A percentile compares a stretch with the other conserved stretches of the same genome.
Conservation (phyloP, 371 early-diverging fungal species). For the Smittium culicis region DNA sequence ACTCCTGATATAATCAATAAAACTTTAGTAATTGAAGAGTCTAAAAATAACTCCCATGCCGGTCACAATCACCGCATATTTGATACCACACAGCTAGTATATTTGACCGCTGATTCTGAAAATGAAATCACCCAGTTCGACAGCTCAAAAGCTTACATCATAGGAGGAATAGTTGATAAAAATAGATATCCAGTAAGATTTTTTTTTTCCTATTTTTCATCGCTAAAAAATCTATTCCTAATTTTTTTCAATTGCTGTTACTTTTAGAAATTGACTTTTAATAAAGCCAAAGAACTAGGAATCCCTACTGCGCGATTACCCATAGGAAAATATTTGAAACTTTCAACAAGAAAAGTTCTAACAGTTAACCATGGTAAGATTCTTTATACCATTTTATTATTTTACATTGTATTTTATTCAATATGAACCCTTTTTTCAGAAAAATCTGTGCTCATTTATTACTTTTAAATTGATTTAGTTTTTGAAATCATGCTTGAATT, state of each 20-base stretch:
- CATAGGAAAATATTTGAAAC: constrained; percentile 62
- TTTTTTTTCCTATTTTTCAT: too few species aligned
- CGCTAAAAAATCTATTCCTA: too few species aligned
- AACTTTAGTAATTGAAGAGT: neutral
- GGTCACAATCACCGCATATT: neutral
- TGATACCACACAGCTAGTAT: constrained; percentile 45
- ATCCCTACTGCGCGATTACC: constrained; percentile 72
- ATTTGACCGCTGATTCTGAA: constrained; percentile 79
- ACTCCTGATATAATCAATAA: neutral
- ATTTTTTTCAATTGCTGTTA: neutral
- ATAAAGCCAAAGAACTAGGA: constrained; percentile 59
- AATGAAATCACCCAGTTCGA: constrained; percentile 53
- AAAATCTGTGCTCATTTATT: too few species aligned
- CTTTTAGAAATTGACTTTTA: constrained; percentile 48
- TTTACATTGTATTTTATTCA: too few species aligned
- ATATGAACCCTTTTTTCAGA: too few species aligned
- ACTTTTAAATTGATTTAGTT: constrained; percentile 27
- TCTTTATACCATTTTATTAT: too few species aligned
- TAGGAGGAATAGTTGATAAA: constrained; percentile 92
- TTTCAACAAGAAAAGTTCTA: constrained; percentile 67
- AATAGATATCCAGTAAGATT: constrained; percentile 53
- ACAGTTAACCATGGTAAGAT: constrained; percentile 65
- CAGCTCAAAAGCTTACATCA: constrained; percentile 56
- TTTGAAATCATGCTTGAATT: constrained; percentile 66
- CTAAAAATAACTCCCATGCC: neutral